Base-by-base conservation (phyloP, 2,329 filamentous ascomycete genomes). In the Ceratocystis papillata region DNA sequence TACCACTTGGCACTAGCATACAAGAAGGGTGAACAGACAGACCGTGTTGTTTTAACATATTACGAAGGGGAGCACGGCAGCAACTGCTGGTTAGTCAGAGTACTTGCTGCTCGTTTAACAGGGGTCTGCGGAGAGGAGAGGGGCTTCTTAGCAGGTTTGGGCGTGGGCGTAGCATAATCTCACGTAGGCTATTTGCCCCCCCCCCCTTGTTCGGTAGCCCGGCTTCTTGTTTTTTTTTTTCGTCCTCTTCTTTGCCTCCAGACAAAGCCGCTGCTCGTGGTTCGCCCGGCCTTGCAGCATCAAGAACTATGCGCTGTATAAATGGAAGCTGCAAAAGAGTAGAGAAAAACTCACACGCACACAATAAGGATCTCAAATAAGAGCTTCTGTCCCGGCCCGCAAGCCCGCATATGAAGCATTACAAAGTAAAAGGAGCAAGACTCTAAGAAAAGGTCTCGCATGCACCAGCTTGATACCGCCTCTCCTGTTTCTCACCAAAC, bases 11-110 rank as follows among this genome's bases (percentile, higher is more conserved):
- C 55, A 59, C 55, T 59, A 59, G 55, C 2, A 59, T 28, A 37
- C 20, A 59, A 10, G 55, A 59, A 59, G 15, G 55, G 55, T 59
- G 55, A 59, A 63, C 41, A 50, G 41, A 50, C 45, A n/a, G 53
- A n/a, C 33, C 22, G 45, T 45, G 59, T 50, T 66, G 46, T 66
- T 62, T 57, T 62, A 63, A 41, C 59, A 66, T 63, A 63, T 66
- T 66, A 66, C 65, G 15, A 53, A 63, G 30, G 59, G 45, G 59
- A 62, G 46, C 59, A 66, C 59, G 33, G 59, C 65, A 63, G 59
- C 48, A 62, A 33, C 37, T 60, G 55, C 28, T 66, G 12, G 55
- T 7, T 66, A 33, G 59, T 25, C 45, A 25, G 65, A 63, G 65
- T 46, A 63, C 50, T 59, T 50, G 50, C 41, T 50, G 22, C 61